These are phyloP conservation scores for Limonium bicolor DNA, from an alignment of 148 eudicot genomes.

Conservation along the genomic window DNA sequence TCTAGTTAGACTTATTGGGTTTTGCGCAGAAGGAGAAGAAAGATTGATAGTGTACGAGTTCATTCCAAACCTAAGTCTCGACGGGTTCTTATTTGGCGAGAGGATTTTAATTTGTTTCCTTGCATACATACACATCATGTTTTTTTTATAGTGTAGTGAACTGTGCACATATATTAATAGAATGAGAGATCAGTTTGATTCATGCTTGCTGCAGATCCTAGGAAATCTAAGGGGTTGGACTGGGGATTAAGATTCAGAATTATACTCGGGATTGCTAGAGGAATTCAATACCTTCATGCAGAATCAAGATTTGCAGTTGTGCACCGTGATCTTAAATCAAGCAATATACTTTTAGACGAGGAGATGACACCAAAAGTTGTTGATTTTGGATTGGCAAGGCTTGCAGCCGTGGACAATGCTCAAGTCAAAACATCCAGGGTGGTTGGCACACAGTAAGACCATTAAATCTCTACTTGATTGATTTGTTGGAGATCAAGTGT, in stretches of 20 bases:
- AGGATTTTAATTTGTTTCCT: not conserved
- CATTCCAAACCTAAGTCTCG: conserved; percentile 36
- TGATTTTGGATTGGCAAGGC: conserved; percentile 45
- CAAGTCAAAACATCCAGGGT: conserved; percentile 27
- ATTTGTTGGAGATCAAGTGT: too few species aligned
- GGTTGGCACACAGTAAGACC: conserved; percentile 47
- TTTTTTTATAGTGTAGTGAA: too few species aligned
- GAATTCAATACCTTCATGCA: conserved; percentile 42
- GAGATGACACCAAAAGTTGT: conserved; percentile 43
- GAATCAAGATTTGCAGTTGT: conserved; percentile 42
- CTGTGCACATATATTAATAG: too few species aligned
- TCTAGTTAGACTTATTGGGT: conserved; percentile 37
- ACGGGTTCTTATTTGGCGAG: conserved; percentile 23
- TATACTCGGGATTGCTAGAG: conserved; percentile 38
- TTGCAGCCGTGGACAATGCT: conserved; percentile 32
- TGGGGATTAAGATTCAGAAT: conserved; percentile 40
- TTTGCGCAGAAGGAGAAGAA: conserved; percentile 33
- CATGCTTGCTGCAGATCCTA: conserved; percentile 31
- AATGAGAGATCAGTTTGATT: not conserved
- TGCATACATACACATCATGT: too few species aligned
- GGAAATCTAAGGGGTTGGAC: conserved; percentile 17
- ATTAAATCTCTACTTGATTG: too few species aligned
- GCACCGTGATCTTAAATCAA: conserved; percentile 46
- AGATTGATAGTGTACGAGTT: conserved; percentile 33
- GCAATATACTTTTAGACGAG: conserved; percentile 27